Conservation (phyloP, 1,139 yeast genomes). For the Eremothecium sinecaudum region DNA sequence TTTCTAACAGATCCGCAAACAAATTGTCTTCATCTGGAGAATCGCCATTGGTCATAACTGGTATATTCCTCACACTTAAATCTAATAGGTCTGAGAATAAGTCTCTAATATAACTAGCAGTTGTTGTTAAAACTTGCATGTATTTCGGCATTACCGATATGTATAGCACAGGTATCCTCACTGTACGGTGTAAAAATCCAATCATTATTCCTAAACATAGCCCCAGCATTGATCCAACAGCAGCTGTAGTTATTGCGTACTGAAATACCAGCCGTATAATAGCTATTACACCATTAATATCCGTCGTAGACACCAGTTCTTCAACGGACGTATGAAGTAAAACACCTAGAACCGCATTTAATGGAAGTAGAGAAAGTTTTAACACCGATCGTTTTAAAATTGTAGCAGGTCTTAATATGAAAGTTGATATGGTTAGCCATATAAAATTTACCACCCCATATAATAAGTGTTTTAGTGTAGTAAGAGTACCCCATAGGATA, state of each 20-base stretch:
- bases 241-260: constrained; percentile 16
- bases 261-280: constrained; percentile 15
- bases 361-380: constrained; percentile 16
- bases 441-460: too few species aligned
- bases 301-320: constrained; percentile 12
- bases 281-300: constrained; percentile 12
- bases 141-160: constrained; percentile 2
- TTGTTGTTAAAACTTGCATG: constrained; percentile 12
- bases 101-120: not conserved
- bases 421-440: too few species aligned
- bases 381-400: constrained; percentile 15
- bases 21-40: constrained; percentile 6
- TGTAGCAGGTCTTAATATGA: constrained; percentile 15
- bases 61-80: constrained; percentile 4
- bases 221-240: constrained; percentile 17
- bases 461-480: too few species aligned
- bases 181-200: constrained; percentile 16
- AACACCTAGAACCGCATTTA: constrained; percentile 18
- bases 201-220: constrained; percentile 14
- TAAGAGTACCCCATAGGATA: too few species aligned
- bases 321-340: constrained; percentile 18
- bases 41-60: constrained; percentile 2
- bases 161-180: constrained; percentile 15
- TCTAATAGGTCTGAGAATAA: not conserved
- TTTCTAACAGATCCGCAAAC: constrained; percentile 4